Evolutionary conservation across 768 basidiomycete species (phyloP).

Genomic region (Tylopilus vinaceipallidus): DNA sequence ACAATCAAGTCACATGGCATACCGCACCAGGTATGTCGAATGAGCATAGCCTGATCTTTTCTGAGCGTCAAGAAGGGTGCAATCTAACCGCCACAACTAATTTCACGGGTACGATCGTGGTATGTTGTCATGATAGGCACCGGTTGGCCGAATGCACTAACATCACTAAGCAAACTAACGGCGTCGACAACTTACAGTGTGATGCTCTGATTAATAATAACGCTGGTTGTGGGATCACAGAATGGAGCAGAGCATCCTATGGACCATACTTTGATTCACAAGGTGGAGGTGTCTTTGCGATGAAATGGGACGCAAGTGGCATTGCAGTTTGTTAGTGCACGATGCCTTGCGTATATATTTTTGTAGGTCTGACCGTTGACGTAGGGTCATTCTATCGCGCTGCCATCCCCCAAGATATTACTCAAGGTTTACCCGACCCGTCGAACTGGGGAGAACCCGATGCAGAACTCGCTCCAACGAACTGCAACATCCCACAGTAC

Average conservation of each 20-base stretch:
- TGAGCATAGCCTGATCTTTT: not conserved
- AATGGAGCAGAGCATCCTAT: constrained; percentile 81
- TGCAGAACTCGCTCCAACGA: constrained; percentile 51
- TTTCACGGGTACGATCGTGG: constrained; percentile 64
- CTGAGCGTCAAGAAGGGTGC: constrained; percentile 45
- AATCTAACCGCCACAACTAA: constrained; percentile 49
- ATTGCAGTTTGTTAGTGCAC: constrained; percentile 66
- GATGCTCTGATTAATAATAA: constrained; percentile 52
- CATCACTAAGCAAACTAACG: constrained; percentile 43
- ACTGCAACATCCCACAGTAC: constrained; percentile 56
- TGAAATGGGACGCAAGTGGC: constrained; percentile 82
- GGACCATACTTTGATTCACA: constrained; percentile 78
- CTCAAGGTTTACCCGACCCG: constrained; percentile 59
- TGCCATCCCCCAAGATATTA: constrained; percentile 68
- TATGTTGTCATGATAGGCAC: constrained; percentile 33
- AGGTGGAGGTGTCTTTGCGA: constrained; percentile 83
- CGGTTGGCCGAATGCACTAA: not conserved
- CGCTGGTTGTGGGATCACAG: constrained; percentile 74
- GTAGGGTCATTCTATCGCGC: constrained; percentile 83
- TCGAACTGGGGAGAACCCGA: constrained; percentile 67
- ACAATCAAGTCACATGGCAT: constrained; percentile 85
- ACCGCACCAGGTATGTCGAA: constrained; percentile 52
- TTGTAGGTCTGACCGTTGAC: constrained; percentile 3
- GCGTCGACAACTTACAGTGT: constrained; percentile 52
- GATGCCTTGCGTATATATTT: not conserved